A percentile compares a stretch with the other conserved stretches of the same genome.
Evolutionary conservation across 2,329 filamentous ascomycete species (phyloP).

Genomic region (Venturia asperata): DNA sequence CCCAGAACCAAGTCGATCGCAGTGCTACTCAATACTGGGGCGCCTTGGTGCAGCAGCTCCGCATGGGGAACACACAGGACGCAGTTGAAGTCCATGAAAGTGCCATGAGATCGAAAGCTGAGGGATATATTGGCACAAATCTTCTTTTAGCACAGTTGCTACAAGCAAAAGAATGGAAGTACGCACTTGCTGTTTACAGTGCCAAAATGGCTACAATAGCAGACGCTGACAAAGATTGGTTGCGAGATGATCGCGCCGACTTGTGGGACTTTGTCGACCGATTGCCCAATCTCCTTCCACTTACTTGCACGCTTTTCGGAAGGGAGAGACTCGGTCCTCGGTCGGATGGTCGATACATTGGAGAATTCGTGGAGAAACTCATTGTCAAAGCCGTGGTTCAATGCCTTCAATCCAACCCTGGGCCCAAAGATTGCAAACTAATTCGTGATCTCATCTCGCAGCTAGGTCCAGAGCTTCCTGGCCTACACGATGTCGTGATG

Average conservation of each 20-base stretch:
- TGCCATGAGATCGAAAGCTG: background rate
- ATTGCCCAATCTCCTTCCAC: background rate
- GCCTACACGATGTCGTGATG: background rate
- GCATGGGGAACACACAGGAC: background rate
- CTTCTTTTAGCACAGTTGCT: constrained; percentile 13
- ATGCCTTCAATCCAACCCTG: background rate
- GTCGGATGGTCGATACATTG: background rate
- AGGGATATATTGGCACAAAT: constrained; percentile 14
- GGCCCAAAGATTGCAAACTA: background rate
- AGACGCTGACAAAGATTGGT: constrained; percentile 10
- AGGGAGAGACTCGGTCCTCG: background rate
- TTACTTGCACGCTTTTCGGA: background rate
- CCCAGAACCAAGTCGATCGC: background rate
- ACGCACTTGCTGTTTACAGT: background rate
- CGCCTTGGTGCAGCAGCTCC: constrained; percentile 3
- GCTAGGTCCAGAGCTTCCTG: background rate
- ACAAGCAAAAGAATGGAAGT: constrained; percentile 12
- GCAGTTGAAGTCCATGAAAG: background rate
- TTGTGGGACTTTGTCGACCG: constrained; percentile 6
- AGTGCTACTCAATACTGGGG: background rate
- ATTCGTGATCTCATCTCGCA: background rate
- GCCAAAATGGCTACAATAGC: background rate
- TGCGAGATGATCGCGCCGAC: constrained; percentile 6
- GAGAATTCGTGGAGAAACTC: background rate
- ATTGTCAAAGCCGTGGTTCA: constrained; percentile 10